Base-by-base conservation (phyloP, 2,329 filamentous ascomycete genomes). In the Davidsoniella australis region DNA sequence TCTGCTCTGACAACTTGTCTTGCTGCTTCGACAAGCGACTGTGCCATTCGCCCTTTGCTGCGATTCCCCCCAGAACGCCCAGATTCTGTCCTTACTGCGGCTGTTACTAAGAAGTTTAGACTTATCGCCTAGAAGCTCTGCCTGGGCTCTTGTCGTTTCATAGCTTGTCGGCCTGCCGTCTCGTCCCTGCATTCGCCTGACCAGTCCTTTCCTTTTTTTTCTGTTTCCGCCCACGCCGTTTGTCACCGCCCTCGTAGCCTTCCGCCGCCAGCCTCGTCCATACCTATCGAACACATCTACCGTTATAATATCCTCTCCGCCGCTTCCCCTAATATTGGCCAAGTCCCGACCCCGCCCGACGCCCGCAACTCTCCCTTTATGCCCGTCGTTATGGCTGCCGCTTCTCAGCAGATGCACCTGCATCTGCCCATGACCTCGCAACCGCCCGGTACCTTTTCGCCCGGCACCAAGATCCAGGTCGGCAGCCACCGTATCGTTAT, bases 391-490 rank as follows among this genome's bases (percentile, higher is more conserved):
- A 52, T 52, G 50, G 50, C 50, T 41, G 42, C 50, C 16, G 37
- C 50, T 33, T 23, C 50, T 29, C 47, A 52, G 18, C 50, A 52
- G 39, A 37, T 52, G 50, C 50, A 52, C 38, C 44, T 49, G 50
- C 50, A 52, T 29, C 38, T 65, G 46, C 62, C 66, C 54, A 57
- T 62, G 43, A 58, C 63, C 40, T 57, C 66, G 41, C 71, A 71
- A 48, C 78, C 84, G n/a, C 76, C 79, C 49, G 91, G 91, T 57
- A 96, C 89, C 53, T 96, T 98, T 63, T 69, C 82, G 47, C 80
- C 91, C 5, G 89, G 89, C 41, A 98, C 91, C 55, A 95, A 96
- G 71, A 93, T 98, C 59, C 88, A 94, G 62, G 86, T 95, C 50
- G 91, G 91, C 62, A 78, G 75, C 62, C 91, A 98, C 64, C 81